These are phyloP conservation scores for Petunia secreta DNA, from an alignment of 257 asterid species.

Conservation along the genomic window DNA sequence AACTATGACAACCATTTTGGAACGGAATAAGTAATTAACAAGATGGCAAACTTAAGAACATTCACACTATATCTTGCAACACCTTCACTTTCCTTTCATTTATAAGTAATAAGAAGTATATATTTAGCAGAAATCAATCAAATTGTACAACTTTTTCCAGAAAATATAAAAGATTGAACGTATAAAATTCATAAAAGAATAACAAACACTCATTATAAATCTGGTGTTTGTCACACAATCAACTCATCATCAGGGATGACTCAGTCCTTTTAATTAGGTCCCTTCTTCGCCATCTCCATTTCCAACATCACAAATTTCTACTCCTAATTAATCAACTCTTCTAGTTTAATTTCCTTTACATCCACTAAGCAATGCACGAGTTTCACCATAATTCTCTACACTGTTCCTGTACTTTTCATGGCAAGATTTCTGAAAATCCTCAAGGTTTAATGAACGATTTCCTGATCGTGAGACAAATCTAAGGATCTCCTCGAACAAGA, in stretches of 20 bases:
- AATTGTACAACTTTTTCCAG: not conserved
- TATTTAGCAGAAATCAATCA: not conserved
- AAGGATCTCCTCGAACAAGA: conserved; percentile 69
- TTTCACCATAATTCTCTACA: conserved; percentile 45
- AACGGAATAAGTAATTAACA: not conserved
- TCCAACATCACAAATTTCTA: not conserved
- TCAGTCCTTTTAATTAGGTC: conserved; percentile 21
- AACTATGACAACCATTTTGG: no score
- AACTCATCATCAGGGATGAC: conserved; percentile 30
- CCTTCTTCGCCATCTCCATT: conserved; percentile 37
- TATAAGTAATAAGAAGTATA: not conserved
- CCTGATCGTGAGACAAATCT: conserved; percentile 44
- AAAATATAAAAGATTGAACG: not conserved
- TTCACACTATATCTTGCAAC: not conserved
- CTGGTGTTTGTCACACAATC: not conserved
- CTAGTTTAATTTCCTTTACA: not conserved
- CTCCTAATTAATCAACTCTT: not conserved
- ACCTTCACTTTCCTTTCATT: no score
- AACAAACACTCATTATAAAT: conserved; percentile 5
- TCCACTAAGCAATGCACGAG: conserved; percentile 63
- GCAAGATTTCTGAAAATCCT: conserved; percentile 56
- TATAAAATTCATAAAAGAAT: not conserved
- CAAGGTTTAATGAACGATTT: conserved; percentile 24
- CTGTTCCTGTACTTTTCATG: conserved; percentile 42
- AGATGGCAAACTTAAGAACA: not conserved